phyloP scores from a whole-genome alignment of 805 yeast species.

The Cyberlindnera galapagoensis region DNA sequence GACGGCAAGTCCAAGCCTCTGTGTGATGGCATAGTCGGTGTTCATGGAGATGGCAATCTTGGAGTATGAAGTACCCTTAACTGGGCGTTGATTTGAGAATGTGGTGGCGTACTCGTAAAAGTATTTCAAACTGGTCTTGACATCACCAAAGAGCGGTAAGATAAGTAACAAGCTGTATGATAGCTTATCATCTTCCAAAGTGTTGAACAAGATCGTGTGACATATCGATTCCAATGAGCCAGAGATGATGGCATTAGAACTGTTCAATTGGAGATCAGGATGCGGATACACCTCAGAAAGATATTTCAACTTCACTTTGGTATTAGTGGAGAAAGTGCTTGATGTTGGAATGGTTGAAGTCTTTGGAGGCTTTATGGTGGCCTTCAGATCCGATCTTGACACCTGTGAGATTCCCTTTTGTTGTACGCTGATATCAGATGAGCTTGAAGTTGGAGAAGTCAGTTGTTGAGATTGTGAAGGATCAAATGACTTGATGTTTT shows the following conservation, averaged over 20 bases:
- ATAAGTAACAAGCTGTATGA: constrained; percentile 39
- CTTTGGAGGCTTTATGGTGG: constrained; percentile 11
- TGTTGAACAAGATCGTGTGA: constrained; percentile 62
- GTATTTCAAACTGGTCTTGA: constrained; percentile 35
- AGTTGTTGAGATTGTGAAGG: constrained; percentile 12
- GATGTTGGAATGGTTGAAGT: constrained; percentile 8
- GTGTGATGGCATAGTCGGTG: constrained; percentile 36
- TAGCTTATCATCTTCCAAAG: constrained; percentile 32
- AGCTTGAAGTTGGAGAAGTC: background rate
- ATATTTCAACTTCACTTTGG: constrained; percentile 25
- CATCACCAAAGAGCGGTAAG: constrained; percentile 50
- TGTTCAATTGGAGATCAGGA: constrained; percentile 51
- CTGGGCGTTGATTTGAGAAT: constrained; percentile 5
- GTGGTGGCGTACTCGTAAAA: constrained; percentile 36
- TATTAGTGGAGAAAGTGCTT: constrained; percentile 2
- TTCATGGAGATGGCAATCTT: constrained; percentile 24
- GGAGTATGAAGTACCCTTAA: constrained; percentile 11
- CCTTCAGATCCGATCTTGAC: constrained; percentile 15
- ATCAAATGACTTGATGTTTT: constrained; percentile 38
- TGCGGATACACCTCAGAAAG: constrained; percentile 48
- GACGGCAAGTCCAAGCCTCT: constrained; percentile 47
- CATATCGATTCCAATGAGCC: constrained; percentile 69
- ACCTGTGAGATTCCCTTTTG: constrained; percentile 23
- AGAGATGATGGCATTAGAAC: constrained; percentile 37
- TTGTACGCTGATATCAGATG: constrained; percentile 14